Percentiles rank a stretch among this genome's conserved stretches.
phyloP scores from a whole-genome alignment of 768 basidiomycete genomes.

The Gyrodon lividus region DNA sequence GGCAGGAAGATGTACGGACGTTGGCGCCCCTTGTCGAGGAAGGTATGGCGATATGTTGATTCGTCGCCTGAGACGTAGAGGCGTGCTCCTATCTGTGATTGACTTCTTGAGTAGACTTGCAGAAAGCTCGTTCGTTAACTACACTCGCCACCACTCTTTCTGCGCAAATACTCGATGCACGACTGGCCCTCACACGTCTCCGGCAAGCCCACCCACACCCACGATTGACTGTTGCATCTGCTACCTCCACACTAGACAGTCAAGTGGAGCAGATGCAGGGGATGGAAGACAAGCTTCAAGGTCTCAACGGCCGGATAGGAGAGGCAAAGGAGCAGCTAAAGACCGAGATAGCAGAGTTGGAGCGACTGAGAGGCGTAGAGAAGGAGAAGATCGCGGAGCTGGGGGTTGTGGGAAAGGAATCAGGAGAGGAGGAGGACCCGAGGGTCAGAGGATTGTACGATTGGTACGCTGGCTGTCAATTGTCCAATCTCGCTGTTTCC shows the following conservation, averaged over 20 bases:
- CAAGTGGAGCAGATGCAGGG: constrained; percentile 81
- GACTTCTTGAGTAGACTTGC: constrained; percentile 48
- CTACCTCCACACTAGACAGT: constrained; percentile 67
- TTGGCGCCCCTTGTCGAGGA: constrained; percentile 69
- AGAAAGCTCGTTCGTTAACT: constrained; percentile 50
- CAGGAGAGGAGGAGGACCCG: constrained; percentile 61
- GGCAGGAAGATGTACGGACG: constrained; percentile 58
- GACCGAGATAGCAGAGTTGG: constrained; percentile 50
- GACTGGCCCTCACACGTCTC: constrained; percentile 75
- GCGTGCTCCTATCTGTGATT: background rate
- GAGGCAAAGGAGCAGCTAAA: constrained; percentile 64
- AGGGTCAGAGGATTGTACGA: constrained; percentile 65
- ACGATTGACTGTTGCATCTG: constrained; percentile 72
- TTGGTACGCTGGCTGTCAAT: constrained; percentile 46
- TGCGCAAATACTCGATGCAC: constrained; percentile 80
- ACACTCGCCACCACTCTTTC: constrained; percentile 58
- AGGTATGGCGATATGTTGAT: constrained; percentile 38
- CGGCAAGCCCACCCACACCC: constrained; percentile 80
- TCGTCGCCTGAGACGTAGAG: background rate
- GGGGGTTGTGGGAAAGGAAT: constrained; percentile 48
- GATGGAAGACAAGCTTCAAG: constrained; percentile 64
- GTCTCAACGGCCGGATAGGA: constrained; percentile 48
- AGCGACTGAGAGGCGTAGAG: constrained; percentile 60
- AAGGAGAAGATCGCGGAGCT: constrained; percentile 61
- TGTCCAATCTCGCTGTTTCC: background rate